Evolutionary conservation across 1,139 yeast species (phyloP).

Genomic region (Petasospora rhodanensis): DNA sequence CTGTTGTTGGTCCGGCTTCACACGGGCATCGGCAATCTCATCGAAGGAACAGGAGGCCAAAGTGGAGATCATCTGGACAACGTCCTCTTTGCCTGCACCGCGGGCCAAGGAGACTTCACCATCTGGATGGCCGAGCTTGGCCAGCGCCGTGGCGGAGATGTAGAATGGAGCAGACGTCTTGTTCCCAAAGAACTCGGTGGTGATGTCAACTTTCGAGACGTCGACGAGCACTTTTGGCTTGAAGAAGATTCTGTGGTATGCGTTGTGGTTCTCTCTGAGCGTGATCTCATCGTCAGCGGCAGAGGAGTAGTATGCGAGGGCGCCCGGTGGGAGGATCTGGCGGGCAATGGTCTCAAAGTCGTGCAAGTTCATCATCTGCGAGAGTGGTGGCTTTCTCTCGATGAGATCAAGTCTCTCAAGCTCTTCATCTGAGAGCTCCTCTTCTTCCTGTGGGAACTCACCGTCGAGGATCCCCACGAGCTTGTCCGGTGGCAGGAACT

Average conservation of each 20-base stretch:
- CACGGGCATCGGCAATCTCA: conserved; percentile 61
- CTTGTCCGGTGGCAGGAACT: conserved; percentile 41
- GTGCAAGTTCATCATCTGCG: conserved; percentile 63
- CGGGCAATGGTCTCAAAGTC: conserved; percentile 87
- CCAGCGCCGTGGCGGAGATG: conserved; percentile 77
- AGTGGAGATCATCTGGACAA: conserved; percentile 79
- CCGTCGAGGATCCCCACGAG: conserved; percentile 43
- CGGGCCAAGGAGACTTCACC: conserved; percentile 78
- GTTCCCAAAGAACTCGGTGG: conserved; percentile 53
- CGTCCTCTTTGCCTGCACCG: conserved; percentile 62
- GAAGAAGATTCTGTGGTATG: conserved; percentile 82
- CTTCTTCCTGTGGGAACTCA: conserved; percentile 32
- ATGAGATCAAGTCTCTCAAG: conserved; percentile 30
- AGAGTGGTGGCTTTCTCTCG: conserved; percentile 56
- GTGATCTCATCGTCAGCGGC: conserved; percentile 93
- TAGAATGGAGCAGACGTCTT: conserved; percentile 62
- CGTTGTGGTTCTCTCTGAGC: conserved; percentile 81
- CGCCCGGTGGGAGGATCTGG: conserved; percentile 66
- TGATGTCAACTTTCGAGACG: conserved; percentile 46
- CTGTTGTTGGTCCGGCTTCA: conserved; percentile 49
- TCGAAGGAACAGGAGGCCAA: conserved; percentile 71
- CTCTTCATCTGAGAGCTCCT: conserved; percentile 31
- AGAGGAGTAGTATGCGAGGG: conserved; percentile 90
- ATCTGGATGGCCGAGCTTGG: conserved; percentile 74
- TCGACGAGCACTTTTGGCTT: conserved; percentile 78